Conservation (phyloP, 148 eudicot species). For the Drosera capensis region DNA sequence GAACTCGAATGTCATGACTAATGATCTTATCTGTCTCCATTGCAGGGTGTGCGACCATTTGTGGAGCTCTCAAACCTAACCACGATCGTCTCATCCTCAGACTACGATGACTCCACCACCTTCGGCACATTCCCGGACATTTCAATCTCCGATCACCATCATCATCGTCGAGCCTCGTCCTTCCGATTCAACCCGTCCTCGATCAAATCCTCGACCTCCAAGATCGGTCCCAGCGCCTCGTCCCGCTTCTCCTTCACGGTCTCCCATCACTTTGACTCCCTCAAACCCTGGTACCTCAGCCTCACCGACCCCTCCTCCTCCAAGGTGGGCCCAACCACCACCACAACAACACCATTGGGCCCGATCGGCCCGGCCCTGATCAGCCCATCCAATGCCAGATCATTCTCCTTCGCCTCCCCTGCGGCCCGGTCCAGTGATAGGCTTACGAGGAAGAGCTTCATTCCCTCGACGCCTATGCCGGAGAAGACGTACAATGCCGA, state of each 20-base stretch:
- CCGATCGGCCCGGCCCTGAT: slow-evolving; percentile 31
- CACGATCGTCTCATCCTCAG: slow-evolving; percentile 51
- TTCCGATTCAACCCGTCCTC: slow-evolving; percentile 21
- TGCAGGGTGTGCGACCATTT: slow-evolving; percentile 82
- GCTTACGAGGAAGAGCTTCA: slow-evolving; percentile 40
- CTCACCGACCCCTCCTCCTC: slow-evolving; percentile 52
- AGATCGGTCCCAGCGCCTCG: slow-evolving; percentile 65
- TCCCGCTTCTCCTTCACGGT: slow-evolving; percentile 93
- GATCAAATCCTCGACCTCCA: slow-evolving; percentile 17
- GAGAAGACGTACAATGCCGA: slow-evolving; percentile 61
- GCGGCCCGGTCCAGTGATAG: slow-evolving; percentile 21
- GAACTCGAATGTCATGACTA: too few species aligned
- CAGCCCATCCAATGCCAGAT: slow-evolving; percentile 58
- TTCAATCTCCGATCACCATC: too few species aligned
- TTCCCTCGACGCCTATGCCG: slow-evolving; percentile 83
- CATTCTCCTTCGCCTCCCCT: slow-evolving; percentile 83
- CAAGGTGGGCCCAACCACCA: slow-evolving; percentile 45
- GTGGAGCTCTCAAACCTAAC: slow-evolving; percentile 61
- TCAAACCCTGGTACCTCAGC: slow-evolving; percentile 89
- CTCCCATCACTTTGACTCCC: slow-evolving; percentile 69
- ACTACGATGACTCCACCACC: slow-evolving; percentile 57
- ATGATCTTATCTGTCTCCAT: not conserved
- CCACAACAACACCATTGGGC: slow-evolving; percentile 2
- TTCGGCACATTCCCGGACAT: too few species aligned
- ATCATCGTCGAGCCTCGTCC: slow-evolving; percentile 70